Conservation (phyloP, 768 basidiomycete genomes). For the Trametes meyenii region DNA sequence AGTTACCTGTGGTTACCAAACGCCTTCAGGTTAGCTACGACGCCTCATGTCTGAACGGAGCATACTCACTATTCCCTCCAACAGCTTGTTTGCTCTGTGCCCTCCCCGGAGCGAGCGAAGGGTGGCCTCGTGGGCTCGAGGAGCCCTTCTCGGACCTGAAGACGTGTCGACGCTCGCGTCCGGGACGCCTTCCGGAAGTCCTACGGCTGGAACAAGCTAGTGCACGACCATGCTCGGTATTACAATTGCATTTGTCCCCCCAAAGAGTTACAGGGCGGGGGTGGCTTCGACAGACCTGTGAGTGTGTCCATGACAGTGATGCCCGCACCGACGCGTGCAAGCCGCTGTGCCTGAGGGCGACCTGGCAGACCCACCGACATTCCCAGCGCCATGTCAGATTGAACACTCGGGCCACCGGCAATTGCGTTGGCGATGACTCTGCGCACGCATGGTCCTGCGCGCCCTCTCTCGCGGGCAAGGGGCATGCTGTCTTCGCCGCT, state of each 20-base stretch:
- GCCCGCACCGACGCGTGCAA: neutral
- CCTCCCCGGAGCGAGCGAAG: too few relatives aligned
- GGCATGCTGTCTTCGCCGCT: conserved; percentile 1
- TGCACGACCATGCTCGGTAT: neutral
- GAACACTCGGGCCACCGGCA: conserved; percentile 6
- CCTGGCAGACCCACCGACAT: neutral
- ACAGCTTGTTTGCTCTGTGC: too few relatives aligned
- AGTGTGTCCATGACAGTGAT: neutral
- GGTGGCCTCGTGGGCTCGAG: neutral
- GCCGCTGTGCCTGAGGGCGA: conserved; percentile 7
- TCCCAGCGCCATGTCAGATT: conserved; percentile 11
- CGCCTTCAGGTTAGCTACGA: too few relatives aligned
- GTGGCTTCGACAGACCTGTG: conserved; percentile 2
- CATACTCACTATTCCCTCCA: too few relatives aligned
- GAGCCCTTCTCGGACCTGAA: neutral
- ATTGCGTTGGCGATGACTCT: conserved; percentile 3
- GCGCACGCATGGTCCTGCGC: neutral
- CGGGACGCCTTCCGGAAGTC: neutral
- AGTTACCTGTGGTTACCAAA: too few relatives aligned
- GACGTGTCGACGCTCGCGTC: neutral
- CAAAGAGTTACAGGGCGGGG: conserved; percentile 12
- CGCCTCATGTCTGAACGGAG: too few relatives aligned
- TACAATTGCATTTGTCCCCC: conserved; percentile 6
- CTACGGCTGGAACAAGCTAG: neutral
- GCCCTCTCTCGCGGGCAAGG: neutral